Percentiles rank a stretch among this genome's conserved stretches.
phyloP scores from a whole-genome alignment of 352 stramenopile species.

The Hyaloperonospora brassicae region DNA sequence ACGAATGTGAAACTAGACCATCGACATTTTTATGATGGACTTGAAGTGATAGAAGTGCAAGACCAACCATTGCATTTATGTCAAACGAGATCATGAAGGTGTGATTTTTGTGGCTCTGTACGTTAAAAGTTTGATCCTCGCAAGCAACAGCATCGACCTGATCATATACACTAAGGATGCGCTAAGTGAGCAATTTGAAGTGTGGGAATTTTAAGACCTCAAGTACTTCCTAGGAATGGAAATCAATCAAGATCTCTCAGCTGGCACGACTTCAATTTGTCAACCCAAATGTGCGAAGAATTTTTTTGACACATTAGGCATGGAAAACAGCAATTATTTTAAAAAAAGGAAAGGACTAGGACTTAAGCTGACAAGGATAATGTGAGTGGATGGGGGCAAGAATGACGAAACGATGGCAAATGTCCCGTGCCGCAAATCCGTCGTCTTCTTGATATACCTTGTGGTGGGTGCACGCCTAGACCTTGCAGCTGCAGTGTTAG shows the following conservation, averaged over 20 bases:
- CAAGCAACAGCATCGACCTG: not conserved
- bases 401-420: conserved; percentile 4
- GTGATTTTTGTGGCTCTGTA: too few species aligned
- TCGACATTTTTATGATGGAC: not conserved
- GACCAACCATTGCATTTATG: too few species aligned
- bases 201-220: not conserved
- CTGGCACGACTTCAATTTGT: not conserved
- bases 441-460: not conserved
- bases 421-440: not conserved
- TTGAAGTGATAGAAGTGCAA: too few species aligned
- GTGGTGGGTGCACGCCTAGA: conserved; percentile 2
- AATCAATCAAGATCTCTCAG: not conserved
- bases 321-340: not conserved
- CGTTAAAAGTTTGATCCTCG: not conserved
- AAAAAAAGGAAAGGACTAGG: not conserved
- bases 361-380: not conserved
- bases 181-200: too few species aligned
- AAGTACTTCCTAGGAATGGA: not conserved
- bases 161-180: not conserved
- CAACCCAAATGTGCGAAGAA: not conserved
- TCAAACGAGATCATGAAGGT: too few species aligned
- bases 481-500: not conserved
- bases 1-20: too few species aligned
- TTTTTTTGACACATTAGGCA: not conserved
- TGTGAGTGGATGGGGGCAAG: not conserved